Percentiles rank a stretch among this genome's conserved stretches.
phyloP scores from a whole-genome alignment of 495 filamentous ascomycete species.

The Hypoxylon intermedium region DNA sequence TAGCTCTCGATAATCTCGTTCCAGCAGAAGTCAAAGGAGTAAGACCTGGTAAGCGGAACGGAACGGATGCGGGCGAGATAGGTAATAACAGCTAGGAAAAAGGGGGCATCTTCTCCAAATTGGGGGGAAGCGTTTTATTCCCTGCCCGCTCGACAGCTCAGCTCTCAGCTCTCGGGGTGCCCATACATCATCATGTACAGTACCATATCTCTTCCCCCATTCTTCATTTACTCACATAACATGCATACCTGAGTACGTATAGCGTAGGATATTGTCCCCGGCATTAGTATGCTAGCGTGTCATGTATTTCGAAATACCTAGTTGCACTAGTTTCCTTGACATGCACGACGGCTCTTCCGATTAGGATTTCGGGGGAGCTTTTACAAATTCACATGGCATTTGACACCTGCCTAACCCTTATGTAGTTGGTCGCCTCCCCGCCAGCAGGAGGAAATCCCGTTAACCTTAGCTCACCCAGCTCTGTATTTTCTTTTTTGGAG shows the following conservation, averaged over 20 bases:
- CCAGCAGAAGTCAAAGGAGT: background rate
- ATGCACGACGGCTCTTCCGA: too few relatives aligned
- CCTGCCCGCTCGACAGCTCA: background rate
- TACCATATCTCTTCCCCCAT: background rate
- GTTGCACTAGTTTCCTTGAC: background rate
- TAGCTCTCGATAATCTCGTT: background rate
- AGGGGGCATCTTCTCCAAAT: background rate
- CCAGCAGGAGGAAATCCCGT: background rate
- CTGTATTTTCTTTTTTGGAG: background rate
- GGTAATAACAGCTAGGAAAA: background rate
- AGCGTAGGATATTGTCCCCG: background rate
- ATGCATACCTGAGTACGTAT: background rate
- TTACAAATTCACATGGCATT: background rate
- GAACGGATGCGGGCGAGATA: background rate
- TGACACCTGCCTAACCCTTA: background rate
- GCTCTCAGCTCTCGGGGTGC: background rate
- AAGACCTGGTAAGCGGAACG: constrained; percentile 2
- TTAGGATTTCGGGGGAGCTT: background rate
- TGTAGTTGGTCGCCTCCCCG: background rate
- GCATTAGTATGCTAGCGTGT: background rate
- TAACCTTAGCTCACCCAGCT: background rate
- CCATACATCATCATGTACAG: background rate
- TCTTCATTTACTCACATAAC: background rate
- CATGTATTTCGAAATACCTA: background rate
- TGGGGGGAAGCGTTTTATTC: background rate